Evolutionary conservation across 345 rosid species (phyloP), one percentile per base, ranked within the genome.

Genomic region (Hibiscus syriacus): DNA sequence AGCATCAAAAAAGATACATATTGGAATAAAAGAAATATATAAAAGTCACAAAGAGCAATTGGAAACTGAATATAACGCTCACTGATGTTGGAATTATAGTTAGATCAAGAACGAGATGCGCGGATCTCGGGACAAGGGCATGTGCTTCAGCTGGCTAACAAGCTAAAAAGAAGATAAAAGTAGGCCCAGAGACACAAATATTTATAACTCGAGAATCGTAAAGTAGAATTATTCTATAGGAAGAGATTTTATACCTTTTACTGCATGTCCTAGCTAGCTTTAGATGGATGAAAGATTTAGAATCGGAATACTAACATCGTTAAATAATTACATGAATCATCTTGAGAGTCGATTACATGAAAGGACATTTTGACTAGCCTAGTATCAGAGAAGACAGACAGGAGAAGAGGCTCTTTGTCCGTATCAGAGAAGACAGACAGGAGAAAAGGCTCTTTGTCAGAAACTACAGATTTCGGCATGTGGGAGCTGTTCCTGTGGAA

Each of bases 51-150:
- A n/a, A n/a, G n/a, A n/a, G n/a, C n/a, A n/a, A n/a, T n/a, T n/a
- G n/a, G n/a, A n/a, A n/a, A n/a, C n/a, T n/a, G n/a, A n/a, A n/a
- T 20, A 19, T 50, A 50, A 50, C 20, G 12, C 61, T 66, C 19
- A 16, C 8, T 3, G 25, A 8, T 5, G 26, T 12, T 26, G 65
- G 65, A 57, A 69, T 25, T 8, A n/a, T 25, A 23, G 25, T 61
- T 72, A 74, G 79, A 77, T n/a, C n/a, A 67, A 76, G 61, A 22
- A 79, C 85, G 78, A 19, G 74, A 69, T 49, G 74, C 55, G 36
- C 77, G 78, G 87, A 87, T 82, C 82, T 70, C 46, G 46, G 32
- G 73, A 77, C 84, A 73, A 67, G 58, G 74, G 76, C 87, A 81
- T 81, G 87, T 85, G 83, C 72, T 43, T 67, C 32, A 71, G 55